Evolutionary conservation across 1,284 basidiomycete species (phyloP).

Genomic region (Puccinia coronata): DNA sequence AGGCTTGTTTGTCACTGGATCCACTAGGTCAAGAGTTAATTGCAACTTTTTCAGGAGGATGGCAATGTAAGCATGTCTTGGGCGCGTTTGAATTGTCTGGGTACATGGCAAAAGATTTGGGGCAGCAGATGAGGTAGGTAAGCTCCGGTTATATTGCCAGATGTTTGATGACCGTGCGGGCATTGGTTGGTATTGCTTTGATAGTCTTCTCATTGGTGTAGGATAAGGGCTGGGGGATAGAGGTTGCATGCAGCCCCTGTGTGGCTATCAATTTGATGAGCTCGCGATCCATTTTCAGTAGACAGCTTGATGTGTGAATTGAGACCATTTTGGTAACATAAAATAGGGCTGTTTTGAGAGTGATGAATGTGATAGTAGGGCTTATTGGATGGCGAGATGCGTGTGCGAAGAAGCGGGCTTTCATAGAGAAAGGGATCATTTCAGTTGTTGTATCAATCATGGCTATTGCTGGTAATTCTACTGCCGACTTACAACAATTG

Average conservation of each 20-base stretch:
- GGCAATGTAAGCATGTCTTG: neutral
- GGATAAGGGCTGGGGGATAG: neutral
- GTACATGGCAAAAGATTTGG: slow-evolving; percentile 22
- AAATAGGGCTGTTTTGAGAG: neutral
- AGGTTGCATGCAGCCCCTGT: neutral
- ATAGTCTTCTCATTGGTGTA: neutral
- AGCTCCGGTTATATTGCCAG: slow-evolving; percentile 10
- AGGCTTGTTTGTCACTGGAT: too few species aligned
- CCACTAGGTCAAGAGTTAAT: too few species aligned
- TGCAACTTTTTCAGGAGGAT: too few species aligned
- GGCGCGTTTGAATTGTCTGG: neutral
- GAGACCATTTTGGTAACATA: slow-evolving; percentile 1
- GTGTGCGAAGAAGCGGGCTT: neutral
- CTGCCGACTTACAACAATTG: too few species aligned
- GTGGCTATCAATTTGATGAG: neutral
- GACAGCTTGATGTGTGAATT: neutral
- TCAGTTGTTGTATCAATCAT: neutral
- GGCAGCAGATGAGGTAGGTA: neutral
- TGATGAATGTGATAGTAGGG: neutral
- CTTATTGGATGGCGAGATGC: neutral
- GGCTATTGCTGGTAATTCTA: too few species aligned
- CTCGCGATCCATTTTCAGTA: neutral
- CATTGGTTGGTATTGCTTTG: neutral
- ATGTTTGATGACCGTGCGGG: neutral
- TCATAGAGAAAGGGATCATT: neutral